Base-by-base conservation (phyloP, 2,329 filamentous ascomycete species). In the Pseudogymnoascus verrucosus region DNA sequence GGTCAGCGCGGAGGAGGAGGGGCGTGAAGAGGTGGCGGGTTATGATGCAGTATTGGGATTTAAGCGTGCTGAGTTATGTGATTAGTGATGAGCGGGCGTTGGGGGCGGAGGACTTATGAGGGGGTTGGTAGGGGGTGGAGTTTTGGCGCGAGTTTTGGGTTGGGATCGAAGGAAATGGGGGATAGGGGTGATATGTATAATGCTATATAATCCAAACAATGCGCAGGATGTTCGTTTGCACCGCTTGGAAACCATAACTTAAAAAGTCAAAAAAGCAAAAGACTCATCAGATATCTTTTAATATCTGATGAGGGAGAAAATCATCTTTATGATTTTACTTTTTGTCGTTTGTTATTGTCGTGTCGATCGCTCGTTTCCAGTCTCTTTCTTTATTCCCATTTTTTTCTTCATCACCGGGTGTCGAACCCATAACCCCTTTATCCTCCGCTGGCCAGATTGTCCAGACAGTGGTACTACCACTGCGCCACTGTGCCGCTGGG, bases 1-100 rank as follows among this genome's bases (percentile, higher is more conserved):
- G 60, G 31, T 10, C 10, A 11, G 10, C 31, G 31, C 31, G 31
- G 19, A 64, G 63, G 57, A 67, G 64, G 28, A 65, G 69, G 6
- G 66, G 71, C 34, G 73, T 77, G 65, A 78, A 78, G 67, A 79
- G 83, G 64, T 92, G 87, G 80, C 78, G 88, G 64, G 68, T 93
- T 64, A 82, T 93, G 72, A 75, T 93, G 74, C 86, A 90, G 72
- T 93, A 88, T 72, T 81, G 82, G 64, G 85, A 91, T 73, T 85
- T 90, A 69, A 82, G 83, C 1, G 81, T 93, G 28, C 71, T 91
- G 67, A 87, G 82, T 64, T 93, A 91, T 75, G 86, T 90, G 73
- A 74, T 91, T 62, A 78, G 75, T 51, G 44, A 51, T 51, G 44
- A 28, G 44, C 23, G 44, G 44, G 44, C 44, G 44, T 28, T 51